These are phyloP conservation scores for Heritiera littoralis DNA, from an alignment of 345 rosid species.

Conservation along the genomic window DNA sequence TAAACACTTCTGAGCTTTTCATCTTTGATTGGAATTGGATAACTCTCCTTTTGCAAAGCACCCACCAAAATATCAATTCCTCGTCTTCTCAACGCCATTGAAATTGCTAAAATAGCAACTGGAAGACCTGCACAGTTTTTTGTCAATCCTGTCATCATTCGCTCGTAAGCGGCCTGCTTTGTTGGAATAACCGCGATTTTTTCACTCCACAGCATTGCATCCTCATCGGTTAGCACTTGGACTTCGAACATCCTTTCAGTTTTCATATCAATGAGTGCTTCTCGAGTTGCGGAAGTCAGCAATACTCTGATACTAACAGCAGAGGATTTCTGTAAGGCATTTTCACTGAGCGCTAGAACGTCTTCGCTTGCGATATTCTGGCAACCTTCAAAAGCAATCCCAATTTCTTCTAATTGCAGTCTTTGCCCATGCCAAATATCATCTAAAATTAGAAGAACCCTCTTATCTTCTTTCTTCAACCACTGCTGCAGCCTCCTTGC, in stretches of 20 bases:
- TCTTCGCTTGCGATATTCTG: constrained; percentile 2
- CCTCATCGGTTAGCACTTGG: constrained; percentile 6
- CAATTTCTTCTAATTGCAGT: constrained; percentile 9
- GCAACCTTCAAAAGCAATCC: background rate
- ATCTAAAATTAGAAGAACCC: constrained; percentile 8
- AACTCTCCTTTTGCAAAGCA: background rate
- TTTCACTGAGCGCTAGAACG: background rate
- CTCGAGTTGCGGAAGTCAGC: constrained; percentile 20
- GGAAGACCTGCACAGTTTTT: constrained; percentile 38
- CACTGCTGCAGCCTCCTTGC: constrained; percentile 15
- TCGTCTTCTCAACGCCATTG: background rate
- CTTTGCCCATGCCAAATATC: background rate
- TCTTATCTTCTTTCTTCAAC: constrained; percentile 7
- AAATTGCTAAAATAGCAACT: constrained; percentile 14
- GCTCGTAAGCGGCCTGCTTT: background rate
- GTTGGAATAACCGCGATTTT: constrained; percentile 6
- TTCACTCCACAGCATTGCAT: constrained; percentile 24
- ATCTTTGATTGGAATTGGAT: background rate
- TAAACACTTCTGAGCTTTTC: background rate
- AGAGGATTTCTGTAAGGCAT: constrained; percentile 13
- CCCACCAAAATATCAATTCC: background rate
- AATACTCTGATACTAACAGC: constrained; percentile 28
- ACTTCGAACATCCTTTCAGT: background rate
- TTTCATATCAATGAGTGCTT: constrained; percentile 17
- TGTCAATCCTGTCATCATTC: background rate